Percentiles rank a stretch among this genome's conserved stretches.
These are phyloP conservation scores for Geotrichum ghanense DNA, from an alignment of 805 yeast genomes.

Conservation along the genomic window DNA sequence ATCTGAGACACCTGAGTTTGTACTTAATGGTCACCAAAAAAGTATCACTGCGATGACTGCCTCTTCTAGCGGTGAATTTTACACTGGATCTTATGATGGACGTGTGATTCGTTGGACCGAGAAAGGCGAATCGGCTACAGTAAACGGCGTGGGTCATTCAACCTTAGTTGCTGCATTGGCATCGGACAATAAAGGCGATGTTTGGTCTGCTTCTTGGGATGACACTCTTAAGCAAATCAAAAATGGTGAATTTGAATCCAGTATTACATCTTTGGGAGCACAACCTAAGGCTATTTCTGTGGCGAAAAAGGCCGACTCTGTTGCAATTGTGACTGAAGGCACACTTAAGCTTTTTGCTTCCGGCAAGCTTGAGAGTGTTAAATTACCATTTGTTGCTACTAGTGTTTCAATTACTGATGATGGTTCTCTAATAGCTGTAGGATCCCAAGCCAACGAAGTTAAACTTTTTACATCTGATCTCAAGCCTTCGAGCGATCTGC, in stretches of 20 bases:
- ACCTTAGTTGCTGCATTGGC: conserved; percentile 56
- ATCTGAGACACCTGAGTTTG: conserved; percentile 25
- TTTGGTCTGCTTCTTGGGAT: conserved; percentile 79
- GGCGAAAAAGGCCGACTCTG: conserved; percentile 19
- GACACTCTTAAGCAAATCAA: conserved; percentile 44
- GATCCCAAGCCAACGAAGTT: conserved; percentile 33
- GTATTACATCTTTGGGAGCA: conserved; percentile 25
- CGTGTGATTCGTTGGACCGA: conserved; percentile 49
- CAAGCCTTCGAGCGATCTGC: conserved; percentile 22
- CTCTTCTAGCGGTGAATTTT: conserved; percentile 22
- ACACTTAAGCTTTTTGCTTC: conserved; percentile 30
- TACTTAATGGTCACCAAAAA: conserved; percentile 70
- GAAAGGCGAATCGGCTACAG: conserved; percentile 22
- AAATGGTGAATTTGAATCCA: conserved; percentile 23
- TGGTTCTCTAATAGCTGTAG: conserved; percentile 35
- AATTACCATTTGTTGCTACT: conserved; percentile 32
- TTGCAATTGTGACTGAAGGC: conserved; percentile 36
- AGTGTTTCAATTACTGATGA: conserved; percentile 34
- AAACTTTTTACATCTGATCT: conserved; percentile 31
- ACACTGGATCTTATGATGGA: conserved; percentile 81
- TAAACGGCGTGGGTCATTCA: conserved; percentile 39
- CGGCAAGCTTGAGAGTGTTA: conserved; percentile 18
- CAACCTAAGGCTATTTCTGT: conserved; percentile 43
- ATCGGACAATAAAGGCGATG: conserved; percentile 20
- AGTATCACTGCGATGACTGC: conserved; percentile 52